These are phyloP conservation scores for Ganoderma leucocontextum DNA, from an alignment of 1,284 basidiomycete genomes.

Conservation along the genomic window DNA sequence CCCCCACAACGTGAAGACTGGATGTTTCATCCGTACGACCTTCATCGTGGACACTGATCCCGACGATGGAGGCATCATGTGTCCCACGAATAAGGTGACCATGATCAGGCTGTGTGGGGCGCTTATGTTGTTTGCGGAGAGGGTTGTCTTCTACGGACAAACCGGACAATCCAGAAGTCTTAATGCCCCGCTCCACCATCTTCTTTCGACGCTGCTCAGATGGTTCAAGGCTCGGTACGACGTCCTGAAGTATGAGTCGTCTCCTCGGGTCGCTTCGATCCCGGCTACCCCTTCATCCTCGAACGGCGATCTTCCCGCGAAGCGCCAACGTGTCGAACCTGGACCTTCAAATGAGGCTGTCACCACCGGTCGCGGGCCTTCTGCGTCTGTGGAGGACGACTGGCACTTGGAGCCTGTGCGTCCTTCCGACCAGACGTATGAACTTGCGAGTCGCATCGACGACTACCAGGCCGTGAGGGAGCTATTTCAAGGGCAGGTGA, in stretches of 20 bases:
- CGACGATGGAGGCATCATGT: not conserved
- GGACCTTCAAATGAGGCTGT: too few species aligned
- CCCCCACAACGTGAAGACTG: slow-evolving; percentile 9
- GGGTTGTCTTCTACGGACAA: not conserved
- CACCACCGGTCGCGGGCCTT: not conserved
- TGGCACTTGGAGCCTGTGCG: too few species aligned
- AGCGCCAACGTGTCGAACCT: not conserved
- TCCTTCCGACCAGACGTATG: not conserved
- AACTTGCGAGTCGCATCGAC: not conserved
- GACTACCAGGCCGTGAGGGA: not conserved
- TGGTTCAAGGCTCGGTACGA: not conserved
- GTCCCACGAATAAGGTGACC: not conserved
- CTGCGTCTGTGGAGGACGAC: not conserved
- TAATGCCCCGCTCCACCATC: not conserved
- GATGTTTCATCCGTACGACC: not conserved
- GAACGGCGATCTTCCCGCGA: not conserved
- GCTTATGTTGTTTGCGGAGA: not conserved
- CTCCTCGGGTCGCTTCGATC: too few species aligned
- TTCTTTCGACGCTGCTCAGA: not conserved
- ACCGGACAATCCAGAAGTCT: not conserved
- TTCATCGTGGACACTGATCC: too few species aligned
- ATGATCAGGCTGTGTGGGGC: not conserved
- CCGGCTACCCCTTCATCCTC: too few species aligned
- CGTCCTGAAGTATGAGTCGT: not conserved
- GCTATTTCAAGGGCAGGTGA: not conserved